These are phyloP conservation scores for Paraglomus brasilianum DNA, from an alignment of 192 early-diverging fungal genomes.

Conservation along the genomic window DNA sequence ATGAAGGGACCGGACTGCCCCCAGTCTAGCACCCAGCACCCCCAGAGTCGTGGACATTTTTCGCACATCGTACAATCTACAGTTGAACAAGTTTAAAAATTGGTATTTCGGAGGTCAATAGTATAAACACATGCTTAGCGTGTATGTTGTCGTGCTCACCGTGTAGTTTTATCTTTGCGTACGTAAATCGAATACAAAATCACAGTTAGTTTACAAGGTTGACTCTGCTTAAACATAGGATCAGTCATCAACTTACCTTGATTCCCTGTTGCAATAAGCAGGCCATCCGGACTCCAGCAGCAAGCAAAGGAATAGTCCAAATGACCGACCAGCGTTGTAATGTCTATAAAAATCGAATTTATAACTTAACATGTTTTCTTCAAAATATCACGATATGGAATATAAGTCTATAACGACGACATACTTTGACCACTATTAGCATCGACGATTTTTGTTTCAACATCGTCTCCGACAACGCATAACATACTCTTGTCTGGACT, in stretches of 20 bases:
- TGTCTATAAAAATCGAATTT: constrained; percentile 24
- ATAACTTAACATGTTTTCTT: background rate
- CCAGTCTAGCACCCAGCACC: constrained; percentile 49
- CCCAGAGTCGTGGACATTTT: constrained; percentile 52
- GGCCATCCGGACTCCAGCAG: constrained; percentile 59
- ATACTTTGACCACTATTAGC: constrained; percentile 51
- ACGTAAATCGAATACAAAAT: background rate
- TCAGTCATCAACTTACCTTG: constrained; percentile 34
- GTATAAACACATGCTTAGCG: background rate
- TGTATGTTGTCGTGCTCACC: constrained; percentile 22
- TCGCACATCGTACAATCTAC: constrained; percentile 65
- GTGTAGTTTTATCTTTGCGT: constrained; percentile 41
- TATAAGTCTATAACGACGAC: background rate
- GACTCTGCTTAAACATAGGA: too few relatives aligned
- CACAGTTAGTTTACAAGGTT: background rate
- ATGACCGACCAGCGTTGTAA: constrained; percentile 52
- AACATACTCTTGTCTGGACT: constrained; percentile 56
- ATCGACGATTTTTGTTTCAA: constrained; percentile 46
- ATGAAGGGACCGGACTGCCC: constrained; percentile 59
- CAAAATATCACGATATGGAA: background rate
- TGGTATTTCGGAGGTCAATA: constrained; percentile 21
- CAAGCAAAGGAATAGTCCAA: constrained; percentile 71
- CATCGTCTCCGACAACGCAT: constrained; percentile 58
- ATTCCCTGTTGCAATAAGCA: constrained; percentile 61
- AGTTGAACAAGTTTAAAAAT: constrained; percentile 14